Percentiles rank a stretch among this genome's conserved stretches.
Conservation (phyloP, 176 grass and related monocot genomes). For the Hsuehochloa calcarea region DNA sequence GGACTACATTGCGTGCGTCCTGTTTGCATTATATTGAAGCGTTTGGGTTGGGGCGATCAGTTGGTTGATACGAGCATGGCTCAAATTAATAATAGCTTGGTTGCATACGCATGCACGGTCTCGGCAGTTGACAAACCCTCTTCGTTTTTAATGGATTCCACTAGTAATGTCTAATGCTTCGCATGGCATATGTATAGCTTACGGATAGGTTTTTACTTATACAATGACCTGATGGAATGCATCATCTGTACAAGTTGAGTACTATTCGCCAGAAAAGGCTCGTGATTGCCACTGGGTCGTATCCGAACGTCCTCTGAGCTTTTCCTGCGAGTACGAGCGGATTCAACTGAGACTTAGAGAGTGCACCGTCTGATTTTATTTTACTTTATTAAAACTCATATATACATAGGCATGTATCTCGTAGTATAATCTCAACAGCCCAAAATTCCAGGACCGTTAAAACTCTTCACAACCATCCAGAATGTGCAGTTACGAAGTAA, state of each 20-base stretch:
- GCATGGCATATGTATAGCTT: background rate
- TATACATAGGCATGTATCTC: no score
- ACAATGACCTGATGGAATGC: background rate
- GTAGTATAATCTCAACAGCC: no score
- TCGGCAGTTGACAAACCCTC: background rate
- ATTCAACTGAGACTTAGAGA: no score
- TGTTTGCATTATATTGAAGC: background rate
- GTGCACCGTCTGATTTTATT: no score
- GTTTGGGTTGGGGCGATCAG: background rate
- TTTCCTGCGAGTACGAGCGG: background rate
- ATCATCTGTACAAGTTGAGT: background rate
- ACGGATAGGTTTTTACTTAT: background rate
- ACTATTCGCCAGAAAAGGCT: background rate
- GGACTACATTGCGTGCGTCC: background rate
- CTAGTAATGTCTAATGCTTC: background rate
- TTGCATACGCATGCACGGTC: background rate
- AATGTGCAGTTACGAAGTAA: no score
- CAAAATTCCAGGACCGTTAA: no score
- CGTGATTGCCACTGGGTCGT: background rate
- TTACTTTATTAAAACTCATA: no score
- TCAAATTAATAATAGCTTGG: background rate
- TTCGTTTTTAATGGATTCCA: background rate
- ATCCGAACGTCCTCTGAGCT: background rate
- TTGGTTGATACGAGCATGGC: background rate
- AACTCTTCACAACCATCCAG: no score